Conservation (phyloP, 805 yeast species). For the Wickerhamiella allomyrinae region DNA sequence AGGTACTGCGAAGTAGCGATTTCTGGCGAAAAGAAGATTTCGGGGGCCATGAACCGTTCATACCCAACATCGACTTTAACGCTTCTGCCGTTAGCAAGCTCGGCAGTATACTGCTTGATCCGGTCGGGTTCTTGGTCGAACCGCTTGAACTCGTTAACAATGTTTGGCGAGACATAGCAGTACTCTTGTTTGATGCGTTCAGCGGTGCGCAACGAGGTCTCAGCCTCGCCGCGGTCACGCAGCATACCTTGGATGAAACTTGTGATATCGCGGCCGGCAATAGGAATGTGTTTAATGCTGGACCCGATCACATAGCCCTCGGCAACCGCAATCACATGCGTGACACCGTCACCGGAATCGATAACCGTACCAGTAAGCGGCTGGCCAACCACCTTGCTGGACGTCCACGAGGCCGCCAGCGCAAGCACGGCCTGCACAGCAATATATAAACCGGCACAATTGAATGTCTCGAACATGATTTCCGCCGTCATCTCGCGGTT, state of each 20-base stretch:
- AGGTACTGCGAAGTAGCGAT: conserved; percentile 88
- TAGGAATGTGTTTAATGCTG: conserved; percentile 92
- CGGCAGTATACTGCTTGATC: conserved; percentile 75
- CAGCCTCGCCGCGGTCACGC: conserved; percentile 94
- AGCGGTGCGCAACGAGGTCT: conserved; percentile 87
- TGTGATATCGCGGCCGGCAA: conserved; percentile 97
- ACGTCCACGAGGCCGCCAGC: conserved; percentile 97
- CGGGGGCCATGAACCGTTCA: conserved; percentile 98
- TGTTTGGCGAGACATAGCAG: conserved; percentile 95
- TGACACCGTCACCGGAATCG: conserved; percentile 98
- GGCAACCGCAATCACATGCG: conserved; percentile 98
- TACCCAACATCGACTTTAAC: conserved; percentile 85
- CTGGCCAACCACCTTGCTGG: conserved; percentile 86
- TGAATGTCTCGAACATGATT: conserved; percentile 96
- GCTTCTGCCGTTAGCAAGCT: conserved; percentile 50
- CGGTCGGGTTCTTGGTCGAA: conserved; percentile 89
- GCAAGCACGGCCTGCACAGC: conserved; percentile 99
- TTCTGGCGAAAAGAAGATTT: conserved; percentile 95
- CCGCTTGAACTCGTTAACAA: conserved; percentile 88
- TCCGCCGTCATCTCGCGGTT: conserved; percentile 98
- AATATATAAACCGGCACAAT: conserved; percentile 95
- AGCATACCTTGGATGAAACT: conserved; percentile 80
- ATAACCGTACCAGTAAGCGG: conserved; percentile 97
- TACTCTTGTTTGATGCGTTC: conserved; percentile 93
- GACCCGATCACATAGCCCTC: conserved; percentile 98